These are phyloP conservation scores for Gossypium sturtianum DNA, from an alignment of 345 rosid genomes.

Conservation along the genomic window DNA sequence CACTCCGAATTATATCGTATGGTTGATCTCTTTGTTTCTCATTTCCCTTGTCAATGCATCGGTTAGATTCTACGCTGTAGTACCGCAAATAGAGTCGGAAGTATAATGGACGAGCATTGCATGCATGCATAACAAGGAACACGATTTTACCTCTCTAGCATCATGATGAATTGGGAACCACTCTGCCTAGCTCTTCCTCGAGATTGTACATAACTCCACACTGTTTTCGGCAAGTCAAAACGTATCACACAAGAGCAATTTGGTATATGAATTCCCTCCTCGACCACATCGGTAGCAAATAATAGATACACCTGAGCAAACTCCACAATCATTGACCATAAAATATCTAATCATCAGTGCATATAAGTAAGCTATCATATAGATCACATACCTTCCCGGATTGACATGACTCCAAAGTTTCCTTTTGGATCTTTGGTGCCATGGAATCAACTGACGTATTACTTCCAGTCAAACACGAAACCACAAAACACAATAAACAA, in stretches of 20 bases:
- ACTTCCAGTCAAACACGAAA: constrained; percentile 52
- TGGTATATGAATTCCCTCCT: constrained; percentile 71
- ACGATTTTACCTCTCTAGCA: constrained; percentile 66
- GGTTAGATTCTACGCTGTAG: not conserved
- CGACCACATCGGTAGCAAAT: constrained; percentile 71
- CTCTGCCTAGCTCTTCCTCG: constrained; percentile 69
- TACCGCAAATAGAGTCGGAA: not conserved
- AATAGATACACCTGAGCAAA: constrained; percentile 58
- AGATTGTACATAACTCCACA: constrained; percentile 68
- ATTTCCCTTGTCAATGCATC: constrained; percentile 47
- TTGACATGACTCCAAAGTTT: constrained; percentile 54
- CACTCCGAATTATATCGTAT: constrained; percentile 61
- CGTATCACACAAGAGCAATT: constrained; percentile 60
- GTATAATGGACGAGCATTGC: not conserved
- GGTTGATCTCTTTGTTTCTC: constrained; percentile 52
- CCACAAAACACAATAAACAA: constrained; percentile 43
- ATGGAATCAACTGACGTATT: constrained; percentile 47
- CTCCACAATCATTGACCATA: not conserved
- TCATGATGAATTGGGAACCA: constrained; percentile 51
- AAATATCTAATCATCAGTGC: not conserved
- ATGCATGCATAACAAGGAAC: not conserved
- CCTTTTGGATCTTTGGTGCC: constrained; percentile 46
- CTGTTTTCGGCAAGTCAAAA: constrained; percentile 84
- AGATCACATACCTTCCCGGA: constrained; percentile 50
- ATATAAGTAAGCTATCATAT: not conserved